Base-by-base conservation (phyloP, 1,284 basidiomycete genomes). In the Austroboletus rostrupii region DNA sequence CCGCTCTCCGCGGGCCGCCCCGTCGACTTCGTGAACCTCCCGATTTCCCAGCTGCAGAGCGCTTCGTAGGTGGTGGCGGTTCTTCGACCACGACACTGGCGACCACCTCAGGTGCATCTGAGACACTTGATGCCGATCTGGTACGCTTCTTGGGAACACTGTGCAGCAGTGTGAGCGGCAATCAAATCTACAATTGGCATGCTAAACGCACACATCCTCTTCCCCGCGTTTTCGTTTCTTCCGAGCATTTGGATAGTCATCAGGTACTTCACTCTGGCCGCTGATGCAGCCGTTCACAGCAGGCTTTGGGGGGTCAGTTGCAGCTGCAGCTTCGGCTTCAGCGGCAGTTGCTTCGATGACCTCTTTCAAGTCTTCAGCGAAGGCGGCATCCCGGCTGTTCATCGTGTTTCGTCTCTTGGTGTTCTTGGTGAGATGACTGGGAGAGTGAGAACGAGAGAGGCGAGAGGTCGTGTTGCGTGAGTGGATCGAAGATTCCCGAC, bases 381-480 rank as follows among this genome's bases (percentile, higher is more conserved):
- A 97, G 4, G 89, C 91, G 8, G 94, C 90, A 64, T 97, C 95
- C 51, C 95, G 78, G 62, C 91, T 95, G 68, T 98, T 99, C 93
- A 99, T 97, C 49, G 96, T 98, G 60, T 91, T 93, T 53, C 95
- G 78, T 53, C 92, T 83, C 71, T 94, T 96, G 32, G 80, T 74
- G 47, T 80, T 81, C 56, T 77, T 76, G 43, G 79, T 73, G n/a
- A 74, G 66, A 45, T 77, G 67, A 23, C 75, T 73, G 2, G 87
- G 87, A 10, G 88, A 90, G 65, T 83, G 87, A 13, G 88, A 90
- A 45, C 87, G 84, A 49, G 87, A 88, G 45, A 80, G 72, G 50
- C 84, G 81, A 36, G 79, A 75, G 28, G 74, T 65, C 43, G 70
- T 71, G 53, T 72, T 71, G 61, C 78, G 76, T 43, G 81, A 80